Evolutionary conservation across 1,139 yeast species (phyloP), one percentile per base, ranked within the genome.

Genomic region (Lodderomyces margitis): DNA sequence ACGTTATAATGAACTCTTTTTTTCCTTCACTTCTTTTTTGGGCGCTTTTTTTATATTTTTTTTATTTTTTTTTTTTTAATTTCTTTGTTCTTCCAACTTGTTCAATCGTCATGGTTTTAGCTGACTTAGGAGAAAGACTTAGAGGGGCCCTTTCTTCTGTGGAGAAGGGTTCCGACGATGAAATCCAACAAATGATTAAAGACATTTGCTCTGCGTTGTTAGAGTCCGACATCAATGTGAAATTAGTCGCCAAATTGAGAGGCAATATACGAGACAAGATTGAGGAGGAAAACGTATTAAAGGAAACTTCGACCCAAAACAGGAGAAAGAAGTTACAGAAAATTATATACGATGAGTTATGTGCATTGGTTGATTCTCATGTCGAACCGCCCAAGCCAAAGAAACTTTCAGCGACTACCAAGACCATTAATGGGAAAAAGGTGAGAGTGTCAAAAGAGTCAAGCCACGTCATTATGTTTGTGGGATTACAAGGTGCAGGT

Each of bases 401-500:
- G 67, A 91, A 91, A 68, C 56, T 71, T 45, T 48, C 55, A 6
- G 33, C 50, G 2, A 40, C 47, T 46, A 50, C 55, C 8, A 61
- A 57, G 38, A 54, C 57, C 21, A 57, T 59, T 20, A 57, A 58
- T 21, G 69, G 72, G 24, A 63, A 62, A 25, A 64, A 64, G 36
- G 62, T 60, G 45, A 59, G 57, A 47, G 58, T 61, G 3, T 51
- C 60, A 2, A 54, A 55, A 30, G 61, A 58, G 17, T 59, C 59
- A 28, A 62, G 71, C 34, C 74, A 72, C 49, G 87, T 91, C 21
- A 85, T 92, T 50, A 92, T 92, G 98, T 87, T 92, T 75, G 98
- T 92, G 43, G 98, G 98, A 57, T 74, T 92, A 48, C 98, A 94
- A 62, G 98, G 98, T 70, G 95, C 98, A 8, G 98, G 98, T 77